phyloP scores from a whole-genome alignment of 192 early-diverging fungal species.

The Linnemannia exigua region DNA sequence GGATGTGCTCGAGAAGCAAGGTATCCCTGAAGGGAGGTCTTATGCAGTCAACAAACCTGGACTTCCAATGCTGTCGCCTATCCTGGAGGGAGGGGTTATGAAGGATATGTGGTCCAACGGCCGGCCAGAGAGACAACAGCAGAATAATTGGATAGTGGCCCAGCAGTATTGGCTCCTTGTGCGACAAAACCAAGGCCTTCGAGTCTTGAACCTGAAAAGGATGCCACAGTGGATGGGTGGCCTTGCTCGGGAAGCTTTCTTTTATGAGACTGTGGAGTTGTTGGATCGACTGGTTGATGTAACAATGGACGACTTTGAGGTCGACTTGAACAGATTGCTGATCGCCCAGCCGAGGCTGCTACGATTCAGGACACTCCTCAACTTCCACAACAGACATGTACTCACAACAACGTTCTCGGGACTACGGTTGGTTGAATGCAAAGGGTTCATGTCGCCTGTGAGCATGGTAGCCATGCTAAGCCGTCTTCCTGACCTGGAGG shows the following conservation, averaged over 20 bases:
- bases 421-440: background rate
- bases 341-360: background rate
- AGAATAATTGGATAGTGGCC: background rate
- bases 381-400: background rate
- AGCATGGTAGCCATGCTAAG: background rate
- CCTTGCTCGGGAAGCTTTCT: background rate
- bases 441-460: background rate
- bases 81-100: background rate
- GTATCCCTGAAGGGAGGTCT: background rate
- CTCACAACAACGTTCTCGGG: background rate
- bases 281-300: background rate
- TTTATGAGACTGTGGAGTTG: background rate
- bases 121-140: background rate
- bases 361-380: background rate
- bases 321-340: background rate
- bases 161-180: background rate
- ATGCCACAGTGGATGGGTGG: conserved; percentile 1
- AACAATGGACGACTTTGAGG: background rate
- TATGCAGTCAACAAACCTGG: background rate
- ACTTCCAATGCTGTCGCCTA: background rate
- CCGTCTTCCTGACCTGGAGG: background rate
- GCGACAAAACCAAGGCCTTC: background rate
- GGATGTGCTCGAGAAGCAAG: background rate
- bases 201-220: background rate
- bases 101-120: background rate